Conservation (phyloP, 2,329 filamentous ascomycete species). For the Stachybotrys chlorohalonatus region DNA sequence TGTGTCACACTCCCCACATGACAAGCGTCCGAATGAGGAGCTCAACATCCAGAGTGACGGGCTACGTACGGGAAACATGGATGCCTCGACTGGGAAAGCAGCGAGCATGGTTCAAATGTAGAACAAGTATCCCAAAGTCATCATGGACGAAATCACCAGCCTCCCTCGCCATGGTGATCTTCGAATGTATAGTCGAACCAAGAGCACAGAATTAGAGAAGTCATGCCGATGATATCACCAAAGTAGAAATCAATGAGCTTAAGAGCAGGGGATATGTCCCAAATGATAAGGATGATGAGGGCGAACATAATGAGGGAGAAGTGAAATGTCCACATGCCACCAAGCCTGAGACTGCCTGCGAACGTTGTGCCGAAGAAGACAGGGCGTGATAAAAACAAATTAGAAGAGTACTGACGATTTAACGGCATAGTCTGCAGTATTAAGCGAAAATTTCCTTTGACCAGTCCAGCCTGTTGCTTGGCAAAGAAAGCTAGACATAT, state of each 20-base stretch:
- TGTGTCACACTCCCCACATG: constrained; percentile 16
- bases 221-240: constrained; percentile 18
- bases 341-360: constrained; percentile 14
- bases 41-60: constrained; percentile 13
- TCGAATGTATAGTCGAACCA: constrained; percentile 21
- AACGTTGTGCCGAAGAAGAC: constrained; percentile 16
- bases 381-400: constrained; percentile 14
- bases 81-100: constrained; percentile 16
- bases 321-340: constrained; percentile 18
- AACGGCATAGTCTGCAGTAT: constrained; percentile 10
- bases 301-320: constrained; percentile 11
- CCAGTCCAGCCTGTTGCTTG: constrained; percentile 14
- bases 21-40: constrained; percentile 15
- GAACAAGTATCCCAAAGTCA: constrained; percentile 20
- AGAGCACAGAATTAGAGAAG: constrained; percentile 20
- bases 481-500: constrained; percentile 7
- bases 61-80: constrained; percentile 14
- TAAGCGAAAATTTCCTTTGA: constrained; percentile 19
- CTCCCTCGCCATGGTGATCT: constrained; percentile 20
- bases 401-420: constrained; percentile 16
- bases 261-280: constrained; percentile 16
- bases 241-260: constrained; percentile 22
- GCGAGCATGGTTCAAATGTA: constrained; percentile 19
- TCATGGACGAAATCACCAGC: constrained; percentile 23
- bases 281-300: constrained; percentile 16